phyloP scores from a whole-genome alignment of 2,329 filamentous ascomycete genomes.

The Chrysoporthe puriensis region DNA sequence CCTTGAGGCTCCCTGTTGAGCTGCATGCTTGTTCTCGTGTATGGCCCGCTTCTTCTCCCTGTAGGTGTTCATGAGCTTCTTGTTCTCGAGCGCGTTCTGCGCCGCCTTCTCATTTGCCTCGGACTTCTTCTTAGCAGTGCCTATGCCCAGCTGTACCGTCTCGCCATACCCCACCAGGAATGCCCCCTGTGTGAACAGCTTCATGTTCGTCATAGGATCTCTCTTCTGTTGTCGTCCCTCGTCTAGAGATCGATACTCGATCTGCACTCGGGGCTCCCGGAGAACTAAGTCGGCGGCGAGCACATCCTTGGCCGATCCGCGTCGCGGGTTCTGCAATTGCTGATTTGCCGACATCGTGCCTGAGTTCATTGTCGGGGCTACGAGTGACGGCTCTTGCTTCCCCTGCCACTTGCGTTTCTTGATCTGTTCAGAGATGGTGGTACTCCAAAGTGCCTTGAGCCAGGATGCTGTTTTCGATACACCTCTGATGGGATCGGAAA shows the following conservation, averaged over 20 bases:
- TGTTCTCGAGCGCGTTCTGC: slow-evolving; percentile 64
- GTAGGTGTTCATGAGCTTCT: slow-evolving; percentile 61
- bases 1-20: slow-evolving; percentile 23
- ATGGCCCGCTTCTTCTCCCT: slow-evolving; percentile 47
- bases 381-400: slow-evolving; percentile 15
- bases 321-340: slow-evolving; percentile 22
- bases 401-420: slow-evolving; percentile 32
- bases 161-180: slow-evolving; percentile 73
- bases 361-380: slow-evolving; percentile 24
- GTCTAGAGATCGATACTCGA: slow-evolving; percentile 27
- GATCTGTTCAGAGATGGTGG: slow-evolving; percentile 62
- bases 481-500: slow-evolving; percentile 68
- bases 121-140: slow-evolving; percentile 67
- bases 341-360: slow-evolving; percentile 12
- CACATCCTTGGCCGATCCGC: slow-evolving; percentile 50
- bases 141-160: slow-evolving; percentile 62
- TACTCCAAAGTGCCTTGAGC: slow-evolving; percentile 76
- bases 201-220: slow-evolving; percentile 56
- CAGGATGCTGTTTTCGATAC: slow-evolving; percentile 66
- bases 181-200: slow-evolving; percentile 64
- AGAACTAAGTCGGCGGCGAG: slow-evolving; percentile 38
- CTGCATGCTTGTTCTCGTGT: slow-evolving; percentile 18
- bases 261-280: slow-evolving; percentile 20
- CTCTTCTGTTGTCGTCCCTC: slow-evolving; percentile 51
- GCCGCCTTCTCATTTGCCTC: slow-evolving; percentile 73